phyloP scores from a whole-genome alignment of 1,284 basidiomycete genomes.

The Leccinum griseonigrum region DNA sequence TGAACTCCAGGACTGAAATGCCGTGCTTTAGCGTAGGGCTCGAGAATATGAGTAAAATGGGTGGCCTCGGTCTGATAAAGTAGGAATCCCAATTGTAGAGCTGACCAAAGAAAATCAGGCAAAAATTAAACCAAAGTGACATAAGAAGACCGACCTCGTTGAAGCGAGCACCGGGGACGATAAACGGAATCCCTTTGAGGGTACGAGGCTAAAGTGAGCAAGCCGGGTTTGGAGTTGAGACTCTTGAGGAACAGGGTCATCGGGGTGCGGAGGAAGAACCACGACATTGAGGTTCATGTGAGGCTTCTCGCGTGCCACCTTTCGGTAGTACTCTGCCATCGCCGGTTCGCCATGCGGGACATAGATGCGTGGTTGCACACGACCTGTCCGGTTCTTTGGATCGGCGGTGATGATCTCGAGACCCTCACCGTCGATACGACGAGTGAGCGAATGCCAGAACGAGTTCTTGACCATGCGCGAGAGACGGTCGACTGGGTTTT shows the following conservation, averaged over 20 bases:
- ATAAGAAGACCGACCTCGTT: slow-evolving; percentile 73
- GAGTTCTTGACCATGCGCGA: slow-evolving; percentile 98
- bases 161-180: slow-evolving; percentile 96
- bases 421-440: slow-evolving; percentile 95
- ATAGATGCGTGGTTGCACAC: slow-evolving; percentile 89
- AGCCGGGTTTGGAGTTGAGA: slow-evolving; percentile 90
- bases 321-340: slow-evolving; percentile 92
- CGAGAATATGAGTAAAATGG: slow-evolving; percentile 96
- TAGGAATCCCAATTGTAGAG: slow-evolving; percentile 93
- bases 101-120: slow-evolving; percentile 36
- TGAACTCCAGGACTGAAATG: slow-evolving; percentile 96
- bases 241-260: slow-evolving; percentile 93
- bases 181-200: slow-evolving; percentile 92
- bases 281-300: slow-evolving; percentile 91
- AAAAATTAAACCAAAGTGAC: slow-evolving; percentile 4
- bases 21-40: slow-evolving; percentile 94
- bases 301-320: slow-evolving; percentile 79
- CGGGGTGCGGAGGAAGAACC: slow-evolving; percentile 80
- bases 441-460: slow-evolving; percentile 97
- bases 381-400: slow-evolving; percentile 91
- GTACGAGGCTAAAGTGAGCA: slow-evolving; percentile 87
- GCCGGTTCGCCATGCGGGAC: slow-evolving; percentile 89
- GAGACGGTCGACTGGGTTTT: slow-evolving; percentile 96
- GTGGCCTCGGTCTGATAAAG: slow-evolving; percentile 95
- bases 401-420: slow-evolving; percentile 96